Evolutionary conservation across 495 filamentous ascomycete genomes (phyloP).

Genomic region (Glutinoglossum americanum): DNA sequence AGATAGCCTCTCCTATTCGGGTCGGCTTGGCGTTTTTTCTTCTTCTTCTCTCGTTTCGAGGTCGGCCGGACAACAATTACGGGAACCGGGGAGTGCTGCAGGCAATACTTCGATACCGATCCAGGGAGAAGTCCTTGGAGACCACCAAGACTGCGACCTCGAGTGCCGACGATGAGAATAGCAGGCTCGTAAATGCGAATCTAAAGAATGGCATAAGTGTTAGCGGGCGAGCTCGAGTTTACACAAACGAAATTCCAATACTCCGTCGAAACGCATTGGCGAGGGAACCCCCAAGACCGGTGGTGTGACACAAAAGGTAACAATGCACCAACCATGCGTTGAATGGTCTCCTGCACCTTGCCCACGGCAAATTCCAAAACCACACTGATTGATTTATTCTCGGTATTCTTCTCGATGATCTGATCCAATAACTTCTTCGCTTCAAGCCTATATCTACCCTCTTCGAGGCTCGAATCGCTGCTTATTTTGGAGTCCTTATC

Average conservation of each 20-base stretch:
- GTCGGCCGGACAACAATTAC: slow-evolving; percentile 87
- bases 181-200: slow-evolving; percentile 88
- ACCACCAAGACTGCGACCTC: slow-evolving; percentile 67
- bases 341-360: slow-evolving; percentile 80
- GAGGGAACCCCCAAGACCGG: too few species aligned
- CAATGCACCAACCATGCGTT: slow-evolving; percentile 51
- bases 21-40: slow-evolving; percentile 65
- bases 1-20: slow-evolving; percentile 60
- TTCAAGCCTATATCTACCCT: slow-evolving; percentile 55
- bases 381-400: slow-evolving; percentile 69
- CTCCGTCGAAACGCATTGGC: too few species aligned
- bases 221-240: not conserved
- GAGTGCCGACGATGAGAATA: slow-evolving; percentile 86
- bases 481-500: slow-evolving; percentile 63
- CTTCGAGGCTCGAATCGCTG: slow-evolving; percentile 44
- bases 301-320: not conserved
- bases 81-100: slow-evolving; percentile 91
- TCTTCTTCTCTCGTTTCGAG: slow-evolving; percentile 79
- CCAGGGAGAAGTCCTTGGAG: slow-evolving; percentile 80
- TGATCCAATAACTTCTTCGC: slow-evolving; percentile 52
- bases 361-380: slow-evolving; percentile 80
- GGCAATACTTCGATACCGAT: slow-evolving; percentile 89
- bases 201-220: slow-evolving; percentile 20
- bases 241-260: too few species aligned
- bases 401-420: slow-evolving; percentile 65